phyloP scores from a whole-genome alignment of 495 filamentous ascomycete species.

The Letharia lupina region DNA sequence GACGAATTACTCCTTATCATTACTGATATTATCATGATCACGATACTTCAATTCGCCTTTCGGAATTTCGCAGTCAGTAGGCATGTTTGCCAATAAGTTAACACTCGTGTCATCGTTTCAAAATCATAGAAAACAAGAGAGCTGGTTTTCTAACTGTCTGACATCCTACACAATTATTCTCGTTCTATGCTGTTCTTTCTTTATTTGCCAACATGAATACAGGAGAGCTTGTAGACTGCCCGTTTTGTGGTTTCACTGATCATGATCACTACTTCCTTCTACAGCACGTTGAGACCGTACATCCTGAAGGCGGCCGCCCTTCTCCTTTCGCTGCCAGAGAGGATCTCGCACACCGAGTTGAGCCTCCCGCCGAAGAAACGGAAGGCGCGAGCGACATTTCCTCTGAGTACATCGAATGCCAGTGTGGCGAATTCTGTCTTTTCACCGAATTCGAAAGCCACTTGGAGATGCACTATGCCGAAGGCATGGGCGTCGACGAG shows the following conservation, averaged over 20 bases:
- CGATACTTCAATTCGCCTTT: neutral
- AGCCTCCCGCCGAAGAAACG: conserved; percentile 13
- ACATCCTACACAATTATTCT: neutral
- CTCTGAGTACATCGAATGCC: conserved; percentile 54
- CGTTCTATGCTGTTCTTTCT: neutral
- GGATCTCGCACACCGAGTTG: conserved; percentile 17
- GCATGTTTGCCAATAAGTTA: conserved; percentile 1
- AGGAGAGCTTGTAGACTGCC: conserved; percentile 32
- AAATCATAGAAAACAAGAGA: neutral
- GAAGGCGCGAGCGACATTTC: conserved; percentile 18
- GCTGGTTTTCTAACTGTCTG: neutral
- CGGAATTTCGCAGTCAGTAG: neutral
- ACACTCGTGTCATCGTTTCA: neutral
- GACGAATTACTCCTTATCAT: too few species aligned
- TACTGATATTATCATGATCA: too few species aligned
- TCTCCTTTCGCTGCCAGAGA: conserved; percentile 46
- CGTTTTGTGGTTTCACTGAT: conserved; percentile 49
- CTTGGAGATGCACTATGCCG: conserved; percentile 62
- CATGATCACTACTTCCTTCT: conserved; percentile 40
- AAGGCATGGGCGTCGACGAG: conserved; percentile 42
- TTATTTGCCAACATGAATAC: conserved; percentile 3
- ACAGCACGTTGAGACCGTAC: conserved; percentile 49
- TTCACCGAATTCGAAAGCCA: conserved; percentile 58
- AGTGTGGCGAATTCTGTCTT: conserved; percentile 64
- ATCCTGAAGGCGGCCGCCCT: conserved; percentile 42